Conservation (phyloP, 345 rosid genomes). For the Alliaria petiolata region DNA sequence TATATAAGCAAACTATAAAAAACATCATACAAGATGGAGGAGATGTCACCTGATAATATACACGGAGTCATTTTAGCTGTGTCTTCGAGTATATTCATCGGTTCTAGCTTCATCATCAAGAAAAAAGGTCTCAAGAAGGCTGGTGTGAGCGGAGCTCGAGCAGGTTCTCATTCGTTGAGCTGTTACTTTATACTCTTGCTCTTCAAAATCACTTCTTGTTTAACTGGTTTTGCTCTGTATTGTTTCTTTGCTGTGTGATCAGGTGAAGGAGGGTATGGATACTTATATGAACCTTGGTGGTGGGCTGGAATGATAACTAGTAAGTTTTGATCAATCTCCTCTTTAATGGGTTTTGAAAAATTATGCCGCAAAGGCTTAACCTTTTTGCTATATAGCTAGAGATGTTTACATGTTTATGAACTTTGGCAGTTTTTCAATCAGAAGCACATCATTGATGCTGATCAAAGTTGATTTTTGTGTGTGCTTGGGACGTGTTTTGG, state of each 20-base stretch:
- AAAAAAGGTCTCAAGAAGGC: conserved; percentile 82
- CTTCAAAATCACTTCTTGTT: neutral
- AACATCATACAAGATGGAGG: conserved; percentile 25
- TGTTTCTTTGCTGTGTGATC: neutral
- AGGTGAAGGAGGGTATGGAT: conserved; percentile 82
- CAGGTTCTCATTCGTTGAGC: conserved; percentile 39
- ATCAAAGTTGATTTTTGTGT: neutral
- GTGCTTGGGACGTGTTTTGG: neutral
- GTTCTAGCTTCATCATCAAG: conserved; percentile 91
- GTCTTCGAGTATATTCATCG: conserved; percentile 85
- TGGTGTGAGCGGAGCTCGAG: conserved; percentile 58
- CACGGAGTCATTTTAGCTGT: conserved; percentile 77
- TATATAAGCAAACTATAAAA: neutral
- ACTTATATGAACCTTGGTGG: conserved; percentile 88
- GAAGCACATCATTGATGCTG: neutral
- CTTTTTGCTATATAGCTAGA: neutral
- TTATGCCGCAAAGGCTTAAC: neutral
- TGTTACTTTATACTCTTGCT: neutral
- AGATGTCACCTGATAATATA: conserved; percentile 61
- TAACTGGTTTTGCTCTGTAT: neutral
- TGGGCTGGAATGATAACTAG: conserved; percentile 96
- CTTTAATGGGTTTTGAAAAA: neutral
- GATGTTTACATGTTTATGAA: neutral
- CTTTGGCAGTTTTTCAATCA: neutral
- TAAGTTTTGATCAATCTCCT: conserved; percentile 29